Conservation (phyloP, 768 basidiomycete genomes). For the Hygrophorus russula region DNA sequence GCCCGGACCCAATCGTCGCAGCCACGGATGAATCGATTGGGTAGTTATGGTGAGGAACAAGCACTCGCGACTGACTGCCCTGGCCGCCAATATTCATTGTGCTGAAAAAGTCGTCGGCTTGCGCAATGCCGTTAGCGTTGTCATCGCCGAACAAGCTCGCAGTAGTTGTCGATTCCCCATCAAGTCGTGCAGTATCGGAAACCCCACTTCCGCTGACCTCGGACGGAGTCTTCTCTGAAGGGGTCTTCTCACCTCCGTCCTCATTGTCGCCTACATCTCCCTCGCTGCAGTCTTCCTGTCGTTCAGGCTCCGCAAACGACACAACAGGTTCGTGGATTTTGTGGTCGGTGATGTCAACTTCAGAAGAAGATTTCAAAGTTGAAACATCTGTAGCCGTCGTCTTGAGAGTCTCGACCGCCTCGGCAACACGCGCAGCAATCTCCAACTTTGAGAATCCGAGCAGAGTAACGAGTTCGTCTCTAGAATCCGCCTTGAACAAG, state of each 20-base stretch:
- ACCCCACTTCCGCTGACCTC: constrained; percentile 57
- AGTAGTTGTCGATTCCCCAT: constrained; percentile 70
- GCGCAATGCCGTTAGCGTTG: constrained; percentile 13
- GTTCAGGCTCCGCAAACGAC: constrained; percentile 74
- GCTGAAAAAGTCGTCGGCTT: constrained; percentile 74
- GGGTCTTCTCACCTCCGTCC: constrained; percentile 19
- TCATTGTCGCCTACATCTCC: constrained; percentile 27
- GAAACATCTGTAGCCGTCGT: constrained; percentile 23
- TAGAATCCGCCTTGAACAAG: constrained; percentile 80
- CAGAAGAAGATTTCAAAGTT: constrained; percentile 19
- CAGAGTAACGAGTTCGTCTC: constrained; percentile 82
- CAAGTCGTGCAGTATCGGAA: constrained; percentile 50
- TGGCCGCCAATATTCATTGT: constrained; percentile 34
- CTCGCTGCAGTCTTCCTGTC: constrained; percentile 27
- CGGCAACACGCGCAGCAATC: constrained; percentile 64
- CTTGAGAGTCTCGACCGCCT: constrained; percentile 71
- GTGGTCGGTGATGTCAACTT: constrained; percentile 28
- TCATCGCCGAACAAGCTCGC: constrained; percentile 87
- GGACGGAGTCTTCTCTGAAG: constrained; percentile 56
- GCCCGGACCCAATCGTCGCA: constrained; percentile 87
- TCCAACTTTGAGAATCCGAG: constrained; percentile 90
- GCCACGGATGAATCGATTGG: constrained; percentile 84
- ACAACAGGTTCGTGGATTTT: constrained; percentile 66
- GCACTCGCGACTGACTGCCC: constrained; percentile 29
- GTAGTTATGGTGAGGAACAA: constrained; percentile 72